Evolutionary conservation across 192 early-diverging fungal genomes (phyloP), one percentile per base, ranked within the genome.

Genomic region (Piromyces finnis): DNA sequence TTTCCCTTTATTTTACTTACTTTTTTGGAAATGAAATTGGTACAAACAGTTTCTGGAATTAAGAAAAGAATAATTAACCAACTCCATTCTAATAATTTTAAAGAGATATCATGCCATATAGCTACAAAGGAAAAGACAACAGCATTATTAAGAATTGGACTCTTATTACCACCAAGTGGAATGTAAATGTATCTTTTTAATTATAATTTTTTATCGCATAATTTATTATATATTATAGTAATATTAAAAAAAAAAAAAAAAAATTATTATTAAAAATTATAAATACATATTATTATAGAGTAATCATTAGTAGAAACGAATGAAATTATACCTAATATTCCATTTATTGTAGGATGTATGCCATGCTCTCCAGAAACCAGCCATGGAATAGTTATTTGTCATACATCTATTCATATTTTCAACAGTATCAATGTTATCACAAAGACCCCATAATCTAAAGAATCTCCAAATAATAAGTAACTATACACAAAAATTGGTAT

Each of bases 321-420:
- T 32, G 29, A 17, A 35, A n/a, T 26, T 83, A 77, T 91, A 94
- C 83, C 95, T 87, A 39, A 95, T 88, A 7, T 91, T 86, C 96
- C 96, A 99, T 28, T 91, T 88, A 83, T 99, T 97, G 85, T 89
- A 99, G 41, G 92, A 94, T 80, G 94, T 88, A 84, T 99, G 97
- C 97, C 97, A 99, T 81, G 92, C 92, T 78, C 94, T 89, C 97
- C 97, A 99, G 85, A 99, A 99, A 79, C 92, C 91, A 77, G 93
- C 90, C 18, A 93, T 88, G 27, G 95, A 96, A 86, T 97, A 99
- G 85, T 98, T 96, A 87, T 97, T 96, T 83, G 88, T 90, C 92
- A 98, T 97, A 83, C 96, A 99, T 11, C 96, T 91, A 5, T 92
- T 90, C 96, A 99, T 98, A 84, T 99, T 99, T 83, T 99, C 97